phyloP scores from a whole-genome alignment of 768 basidiomycete species.

The Suillus decipiens region DNA sequence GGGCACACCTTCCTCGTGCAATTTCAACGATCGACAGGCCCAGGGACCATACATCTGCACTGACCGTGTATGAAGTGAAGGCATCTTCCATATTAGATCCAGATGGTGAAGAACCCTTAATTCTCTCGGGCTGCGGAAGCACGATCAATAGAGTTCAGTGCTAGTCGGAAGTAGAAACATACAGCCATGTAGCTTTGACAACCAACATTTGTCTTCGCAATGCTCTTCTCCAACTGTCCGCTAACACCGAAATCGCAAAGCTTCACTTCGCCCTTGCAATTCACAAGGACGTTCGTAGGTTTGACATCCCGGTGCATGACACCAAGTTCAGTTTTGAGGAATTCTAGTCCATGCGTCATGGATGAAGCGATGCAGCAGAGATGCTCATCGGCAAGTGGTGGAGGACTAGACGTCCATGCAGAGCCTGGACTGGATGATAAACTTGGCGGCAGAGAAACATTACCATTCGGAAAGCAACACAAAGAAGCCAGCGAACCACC shows the following conservation, averaged over 20 bases:
- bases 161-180: conserved; percentile 33
- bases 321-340: conserved; percentile 92
- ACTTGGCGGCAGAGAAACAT: conserved; percentile 36
- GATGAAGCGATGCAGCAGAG: conserved; percentile 77
- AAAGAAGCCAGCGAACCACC: conserved; percentile 90
- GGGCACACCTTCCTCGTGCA: conserved; percentile 63
- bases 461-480: conserved; percentile 49
- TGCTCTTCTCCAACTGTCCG: conserved; percentile 92
- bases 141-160: conserved; percentile 9
- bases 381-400: conserved; percentile 68
- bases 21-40: conserved; percentile 94
- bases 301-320: conserved; percentile 89
- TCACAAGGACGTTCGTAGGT: conserved; percentile 92
- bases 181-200: conserved; percentile 99
- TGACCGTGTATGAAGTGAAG: conserved; percentile 79
- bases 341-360: conserved; percentile 89
- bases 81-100: conserved; percentile 32
- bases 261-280: conserved; percentile 86
- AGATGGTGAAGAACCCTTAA: conserved; percentile 80
- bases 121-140: conserved; percentile 80
- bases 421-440: conserved; percentile 34
- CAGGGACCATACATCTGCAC: conserved; percentile 97
- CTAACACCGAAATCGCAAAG: conserved; percentile 99
- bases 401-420: conserved; percentile 36
- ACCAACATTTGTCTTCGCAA: conserved; percentile 98